Evolutionary conservation across 768 basidiomycete genomes (phyloP).

Genomic region (Rhizopogon vinicolor): DNA sequence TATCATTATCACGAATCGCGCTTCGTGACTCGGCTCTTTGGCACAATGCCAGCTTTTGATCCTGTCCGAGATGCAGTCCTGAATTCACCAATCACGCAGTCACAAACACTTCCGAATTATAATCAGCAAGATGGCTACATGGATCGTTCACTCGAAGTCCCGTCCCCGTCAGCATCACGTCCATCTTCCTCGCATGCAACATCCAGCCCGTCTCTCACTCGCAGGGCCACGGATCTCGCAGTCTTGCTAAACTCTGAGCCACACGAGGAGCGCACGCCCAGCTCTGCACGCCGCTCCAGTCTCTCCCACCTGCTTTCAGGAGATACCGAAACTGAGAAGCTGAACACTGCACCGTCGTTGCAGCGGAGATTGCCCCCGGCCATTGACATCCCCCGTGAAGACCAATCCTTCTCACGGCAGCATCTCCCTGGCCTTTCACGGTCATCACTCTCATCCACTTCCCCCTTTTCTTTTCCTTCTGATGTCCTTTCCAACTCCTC

Average conservation of each 20-base stretch:
- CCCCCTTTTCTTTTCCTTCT: conserved; percentile 11
- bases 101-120: conserved; percentile 29
- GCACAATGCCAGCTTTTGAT: conserved; percentile 55
- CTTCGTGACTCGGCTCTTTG: no score
- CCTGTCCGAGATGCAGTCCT: conserved; percentile 85
- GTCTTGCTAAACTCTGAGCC: conserved; percentile 67
- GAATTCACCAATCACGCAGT: conserved; percentile 61
- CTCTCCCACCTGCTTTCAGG: conserved; percentile 34
- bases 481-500: conserved; percentile 13
- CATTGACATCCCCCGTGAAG: conserved; percentile 29
- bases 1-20: no score
- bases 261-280: conserved; percentile 31
- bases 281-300: conserved; percentile 38
- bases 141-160: conserved; percentile 25
- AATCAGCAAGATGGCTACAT: conserved; percentile 21
- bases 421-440: conserved; percentile 6
- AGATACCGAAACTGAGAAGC: conserved; percentile 24
- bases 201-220: conserved; percentile 43
- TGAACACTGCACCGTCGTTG: conserved; percentile 20
- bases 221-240: conserved; percentile 74
- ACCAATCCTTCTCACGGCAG: conserved; percentile 23
- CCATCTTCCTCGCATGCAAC: conserved; percentile 28
- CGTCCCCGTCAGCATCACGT: conserved; percentile 33
- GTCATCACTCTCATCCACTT: conserved; percentile 17
- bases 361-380: conserved; percentile 28